Conservation (phyloP, 306 rosid genomes). For the Alnus rubra region DNA sequence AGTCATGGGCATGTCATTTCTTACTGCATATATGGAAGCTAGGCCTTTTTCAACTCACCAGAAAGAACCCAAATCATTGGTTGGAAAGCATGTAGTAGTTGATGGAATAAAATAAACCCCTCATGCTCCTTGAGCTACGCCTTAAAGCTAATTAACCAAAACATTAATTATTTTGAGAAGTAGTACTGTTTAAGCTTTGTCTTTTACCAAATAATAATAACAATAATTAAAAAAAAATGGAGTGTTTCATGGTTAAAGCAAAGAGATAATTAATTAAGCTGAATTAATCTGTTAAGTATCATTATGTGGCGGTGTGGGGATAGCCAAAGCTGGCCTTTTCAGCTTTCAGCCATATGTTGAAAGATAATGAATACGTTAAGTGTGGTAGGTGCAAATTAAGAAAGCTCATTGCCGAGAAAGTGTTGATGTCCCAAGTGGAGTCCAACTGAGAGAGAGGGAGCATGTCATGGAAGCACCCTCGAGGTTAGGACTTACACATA, state of each 20-base stretch:
- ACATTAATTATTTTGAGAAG: constrained; percentile 2
- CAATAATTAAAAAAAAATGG: neutral
- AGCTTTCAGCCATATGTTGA: neutral
- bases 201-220: neutral
- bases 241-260: neutral
- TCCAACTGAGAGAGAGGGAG: constrained; percentile 32
- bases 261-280: neutral
- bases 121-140: constrained; percentile 17
- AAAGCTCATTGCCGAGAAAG: constrained; percentile 30
- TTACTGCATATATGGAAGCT: neutral
- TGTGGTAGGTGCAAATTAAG: neutral
- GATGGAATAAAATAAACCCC: constrained; percentile 4
- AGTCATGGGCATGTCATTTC: neutral
- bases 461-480: constrained; percentile 39
- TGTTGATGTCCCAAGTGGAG: constrained; percentile 30
- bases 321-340: constrained; percentile 1
- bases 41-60: neutral
- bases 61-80: constrained; percentile 5
- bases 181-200: neutral
- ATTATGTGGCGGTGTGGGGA: neutral
- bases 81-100: constrained; percentile 7
- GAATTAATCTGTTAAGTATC: too few relatives aligned
- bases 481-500: constrained; percentile 10
- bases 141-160: neutral
- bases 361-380: neutral